Base-by-base conservation (phyloP, 2,329 filamentous ascomycete species). In the Exophiala xenobiotica region DNA sequence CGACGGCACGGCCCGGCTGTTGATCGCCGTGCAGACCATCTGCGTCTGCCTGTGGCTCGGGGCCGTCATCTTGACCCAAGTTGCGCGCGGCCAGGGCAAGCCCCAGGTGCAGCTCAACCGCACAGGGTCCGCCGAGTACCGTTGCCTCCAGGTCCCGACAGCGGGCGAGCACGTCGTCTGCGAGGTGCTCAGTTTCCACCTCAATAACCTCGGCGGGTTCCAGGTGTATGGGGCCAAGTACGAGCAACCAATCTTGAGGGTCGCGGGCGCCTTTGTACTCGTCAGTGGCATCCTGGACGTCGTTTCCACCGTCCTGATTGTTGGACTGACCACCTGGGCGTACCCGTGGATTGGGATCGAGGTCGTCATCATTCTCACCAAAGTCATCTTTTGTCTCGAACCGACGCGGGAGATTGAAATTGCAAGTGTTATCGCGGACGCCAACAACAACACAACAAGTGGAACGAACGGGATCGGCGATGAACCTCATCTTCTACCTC, bases 351-450 rank as follows among this genome's bases (percentile, higher is more conserved):
- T 39, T 18, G 44, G 44, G 20, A 9, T 39, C 9, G 44, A 47
- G 33, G 31, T 47, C 29, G 20, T 38, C 31, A 38, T 47, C 35
- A 47, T 47, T 20, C 31, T 47, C 22, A 29, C 33, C 31, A 47
- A 47, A 14, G 44, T 39, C 18, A 11, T 47, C 3, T 47, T 47
- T 16, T 47, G 44, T 16, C 29, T 47, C 20, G 44, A 47, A 26
- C 44, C 44, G 7, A 39, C 18, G 18, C 44, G 44, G 9, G 44
- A 47, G 24, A 47, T 47, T 2, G 44, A 47, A 31, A 47, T 47
- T 27, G 44, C 44, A 4, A 3, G 31, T n/a, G 31, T 38, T 12
- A 3, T 18, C 14, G 19, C 31, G 14, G 29, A 23, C 9, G 44
- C 16, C 6, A 31, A 27, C 11, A 16, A n/a, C 23, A 31, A 29